Evolutionary conservation across 2,329 filamentous ascomycete species (phyloP).

Genomic region (Botrytis porri): DNA sequence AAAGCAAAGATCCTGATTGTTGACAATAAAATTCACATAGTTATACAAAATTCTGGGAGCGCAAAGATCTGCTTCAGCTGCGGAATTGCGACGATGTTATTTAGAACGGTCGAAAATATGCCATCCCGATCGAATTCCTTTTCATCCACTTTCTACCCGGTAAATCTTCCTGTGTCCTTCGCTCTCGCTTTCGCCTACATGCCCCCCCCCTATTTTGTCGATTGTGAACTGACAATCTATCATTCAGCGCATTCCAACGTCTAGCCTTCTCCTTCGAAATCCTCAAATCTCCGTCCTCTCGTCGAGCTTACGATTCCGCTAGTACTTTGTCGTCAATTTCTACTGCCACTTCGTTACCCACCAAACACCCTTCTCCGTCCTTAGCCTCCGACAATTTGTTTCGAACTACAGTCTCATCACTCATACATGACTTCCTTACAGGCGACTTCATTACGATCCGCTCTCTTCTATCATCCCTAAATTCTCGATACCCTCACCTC

Average conservation of each 20-base stretch:
- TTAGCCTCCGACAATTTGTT: constrained; percentile 27
- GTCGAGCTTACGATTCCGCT: constrained; percentile 41
- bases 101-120: constrained; percentile 42
- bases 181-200: neutral
- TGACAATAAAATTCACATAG: constrained; percentile 27
- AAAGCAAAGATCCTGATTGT: neutral
- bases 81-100: constrained; percentile 42
- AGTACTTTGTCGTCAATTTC: constrained; percentile 35
- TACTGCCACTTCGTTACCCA: constrained; percentile 40
- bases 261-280: constrained; percentile 43
- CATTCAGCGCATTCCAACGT: constrained; percentile 40
- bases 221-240: neutral
- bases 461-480: constrained; percentile 38
- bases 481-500: constrained; percentile 40
- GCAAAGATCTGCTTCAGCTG: constrained; percentile 35
- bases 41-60: constrained; percentile 42
- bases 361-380: constrained; percentile 36
- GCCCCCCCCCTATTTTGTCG: neutral
- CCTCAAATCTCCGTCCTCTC: constrained; percentile 40
- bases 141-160: constrained; percentile 41
- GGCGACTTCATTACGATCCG: constrained; percentile 42
- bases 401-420: constrained; percentile 40
- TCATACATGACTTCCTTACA: constrained; percentile 42
- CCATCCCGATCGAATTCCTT: constrained; percentile 42
- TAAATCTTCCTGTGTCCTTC: constrained; percentile 17